Evolutionary conservation across 192 early-diverging fungal species (phyloP).

Genomic region (Allomyces macrogynus): DNA sequence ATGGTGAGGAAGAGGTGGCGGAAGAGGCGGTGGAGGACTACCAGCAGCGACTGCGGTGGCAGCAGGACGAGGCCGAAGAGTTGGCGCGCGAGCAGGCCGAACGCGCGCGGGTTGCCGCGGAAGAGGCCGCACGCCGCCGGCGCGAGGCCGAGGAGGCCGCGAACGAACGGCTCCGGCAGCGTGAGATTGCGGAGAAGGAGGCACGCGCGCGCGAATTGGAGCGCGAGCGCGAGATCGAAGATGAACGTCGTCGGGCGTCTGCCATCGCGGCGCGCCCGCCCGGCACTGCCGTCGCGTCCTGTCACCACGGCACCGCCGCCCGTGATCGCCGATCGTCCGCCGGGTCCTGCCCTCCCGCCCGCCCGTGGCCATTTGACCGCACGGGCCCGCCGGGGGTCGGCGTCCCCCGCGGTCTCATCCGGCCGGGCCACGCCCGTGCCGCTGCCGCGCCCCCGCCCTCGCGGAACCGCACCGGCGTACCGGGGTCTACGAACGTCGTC

Average conservation of each 20-base stretch:
- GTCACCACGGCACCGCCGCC: no score
- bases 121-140: background rate
- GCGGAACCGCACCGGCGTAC: background rate
- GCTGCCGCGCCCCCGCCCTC: background rate
- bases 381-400: no score
- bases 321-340: background rate
- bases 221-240: background rate
- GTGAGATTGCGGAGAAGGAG: constrained; percentile 10
- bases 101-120: constrained; percentile 1
- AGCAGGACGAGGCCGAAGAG: constrained; percentile 9
- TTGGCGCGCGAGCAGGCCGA: constrained; percentile 6
- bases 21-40: constrained; percentile 9
- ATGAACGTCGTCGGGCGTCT: background rate
- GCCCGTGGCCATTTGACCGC: background rate
- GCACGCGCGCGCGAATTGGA: background rate
- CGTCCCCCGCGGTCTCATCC: no score
- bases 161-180: constrained; percentile 12
- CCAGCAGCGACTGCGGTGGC: constrained; percentile 5
- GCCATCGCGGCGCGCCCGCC: background rate
- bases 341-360: background rate
- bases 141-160: constrained; percentile 14
- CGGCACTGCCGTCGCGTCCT: background rate
- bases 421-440: background rate
- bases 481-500: background rate
- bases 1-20: background rate